A percentile compares a stretch with the other conserved stretches of the same genome.
Evolutionary conservation across 768 basidiomycete species (phyloP).

Genomic region (Strobilomyces dryophilus): DNA sequence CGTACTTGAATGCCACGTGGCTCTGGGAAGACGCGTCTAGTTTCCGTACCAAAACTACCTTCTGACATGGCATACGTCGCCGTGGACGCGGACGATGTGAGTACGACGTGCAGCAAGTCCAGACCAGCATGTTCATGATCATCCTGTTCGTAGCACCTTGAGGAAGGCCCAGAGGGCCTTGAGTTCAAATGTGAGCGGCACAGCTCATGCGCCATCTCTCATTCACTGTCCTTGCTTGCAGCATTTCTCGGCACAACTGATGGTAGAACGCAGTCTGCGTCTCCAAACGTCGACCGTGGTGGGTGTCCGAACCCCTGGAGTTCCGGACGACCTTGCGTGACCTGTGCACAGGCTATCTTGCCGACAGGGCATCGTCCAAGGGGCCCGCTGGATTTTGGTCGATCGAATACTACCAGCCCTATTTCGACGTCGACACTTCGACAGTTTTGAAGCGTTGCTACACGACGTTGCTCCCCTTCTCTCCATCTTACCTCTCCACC

Average conservation of each 20-base stretch:
- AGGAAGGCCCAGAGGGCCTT: constrained; percentile 65
- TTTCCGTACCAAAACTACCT: neutral
- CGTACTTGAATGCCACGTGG: neutral
- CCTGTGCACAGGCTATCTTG: constrained; percentile 52
- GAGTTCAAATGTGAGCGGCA: constrained; percentile 62
- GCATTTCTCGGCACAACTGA: constrained; percentile 50
- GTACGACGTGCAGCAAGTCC: constrained; percentile 13
- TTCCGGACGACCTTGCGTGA: neutral
- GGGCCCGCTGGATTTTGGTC: constrained; percentile 66
- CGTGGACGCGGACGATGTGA: constrained; percentile 67
- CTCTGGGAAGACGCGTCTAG: neutral
- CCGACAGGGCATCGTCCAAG: constrained; percentile 46
- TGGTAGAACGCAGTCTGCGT: constrained; percentile 21
- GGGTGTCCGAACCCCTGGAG: constrained; percentile 12
- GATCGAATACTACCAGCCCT: constrained; percentile 80
- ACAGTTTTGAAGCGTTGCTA: constrained; percentile 75
- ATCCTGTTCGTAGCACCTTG: constrained; percentile 40
- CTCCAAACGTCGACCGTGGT: constrained; percentile 50
- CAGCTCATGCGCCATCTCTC: neutral
- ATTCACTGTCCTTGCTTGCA: constrained; percentile 19
- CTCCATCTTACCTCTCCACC: constrained; percentile 56
- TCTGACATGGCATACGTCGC: constrained; percentile 63
- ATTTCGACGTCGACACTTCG: constrained; percentile 85
- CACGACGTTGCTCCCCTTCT: constrained; percentile 71
- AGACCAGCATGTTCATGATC: neutral